Percentiles rank a stretch among this genome's conserved stretches.
These are phyloP conservation scores for Mariannaea sp. DNA, from an alignment of 2,329 filamentous ascomycete species.

Conservation along the genomic window DNA sequence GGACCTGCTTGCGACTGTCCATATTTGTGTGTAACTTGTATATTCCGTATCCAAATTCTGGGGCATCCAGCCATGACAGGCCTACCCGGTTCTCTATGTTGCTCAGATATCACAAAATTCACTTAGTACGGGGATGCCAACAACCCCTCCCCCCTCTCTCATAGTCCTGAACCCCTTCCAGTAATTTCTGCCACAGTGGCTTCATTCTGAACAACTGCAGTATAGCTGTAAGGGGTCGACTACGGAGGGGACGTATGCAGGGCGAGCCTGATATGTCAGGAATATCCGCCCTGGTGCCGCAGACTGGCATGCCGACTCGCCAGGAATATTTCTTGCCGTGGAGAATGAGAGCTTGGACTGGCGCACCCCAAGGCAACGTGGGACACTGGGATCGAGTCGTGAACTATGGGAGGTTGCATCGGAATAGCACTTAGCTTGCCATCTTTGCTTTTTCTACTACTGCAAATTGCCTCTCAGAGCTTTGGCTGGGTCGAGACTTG, in stretches of 20 bases:
- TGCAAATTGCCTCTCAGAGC: neutral
- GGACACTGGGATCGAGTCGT: conserved; percentile 10
- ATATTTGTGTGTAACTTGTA: neutral
- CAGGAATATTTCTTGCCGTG: neutral
- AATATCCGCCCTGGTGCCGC: too few relatives aligned
- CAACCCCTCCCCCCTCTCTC: neutral
- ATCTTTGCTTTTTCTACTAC: neutral
- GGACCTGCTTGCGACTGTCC: conserved; percentile 8
- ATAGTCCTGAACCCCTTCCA: neutral
- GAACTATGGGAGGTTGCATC: conserved; percentile 17
- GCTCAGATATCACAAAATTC: neutral
- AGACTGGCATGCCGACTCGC: neutral
- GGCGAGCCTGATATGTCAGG: neutral
- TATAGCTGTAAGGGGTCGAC: too few relatives aligned
- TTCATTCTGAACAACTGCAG: too few relatives aligned
- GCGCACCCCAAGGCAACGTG: conserved; percentile 13
- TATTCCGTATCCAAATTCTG: neutral
- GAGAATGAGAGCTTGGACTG: conserved; percentile 8
- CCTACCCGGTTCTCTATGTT: neutral
- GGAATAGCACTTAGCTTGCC: conserved; percentile 8
- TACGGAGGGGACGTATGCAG: conserved; percentile 2
- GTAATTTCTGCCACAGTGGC: neutral
- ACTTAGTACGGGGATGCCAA: neutral
- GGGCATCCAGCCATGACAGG: neutral
- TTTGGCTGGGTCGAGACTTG: neutral